Evolutionary conservation across 2,329 filamentous ascomycete species (phyloP).

Genomic region (Elsinoe batatas): DNA sequence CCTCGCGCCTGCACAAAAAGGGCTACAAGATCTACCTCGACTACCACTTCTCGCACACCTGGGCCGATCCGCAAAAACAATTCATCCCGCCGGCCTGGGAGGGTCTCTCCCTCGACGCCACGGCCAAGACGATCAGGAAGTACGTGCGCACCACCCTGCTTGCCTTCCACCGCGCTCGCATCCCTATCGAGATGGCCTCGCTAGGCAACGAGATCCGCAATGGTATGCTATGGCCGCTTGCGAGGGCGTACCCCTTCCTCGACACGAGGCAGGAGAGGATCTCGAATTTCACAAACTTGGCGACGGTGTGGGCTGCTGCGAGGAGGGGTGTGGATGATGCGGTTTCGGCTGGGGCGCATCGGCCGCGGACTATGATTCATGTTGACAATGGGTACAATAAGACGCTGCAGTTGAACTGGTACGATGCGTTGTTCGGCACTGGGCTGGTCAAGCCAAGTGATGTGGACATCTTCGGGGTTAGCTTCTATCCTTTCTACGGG

Average conservation of each 20-base stretch:
- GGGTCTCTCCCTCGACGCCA: constrained; percentile 15
- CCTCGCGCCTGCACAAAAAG: constrained; percentile 27
- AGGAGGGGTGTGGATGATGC: constrained; percentile 26
- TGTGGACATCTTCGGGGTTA: constrained; percentile 24
- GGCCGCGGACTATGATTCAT: constrained; percentile 28
- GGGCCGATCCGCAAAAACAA: constrained; percentile 32
- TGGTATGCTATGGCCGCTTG: constrained; percentile 32
- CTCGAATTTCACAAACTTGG: constrained; percentile 27
- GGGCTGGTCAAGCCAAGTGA: constrained; percentile 22
- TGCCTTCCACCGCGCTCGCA: constrained; percentile 31
- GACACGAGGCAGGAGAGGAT: constrained; percentile 25
- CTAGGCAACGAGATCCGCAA: constrained; percentile 32
- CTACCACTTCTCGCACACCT: constrained; percentile 25
- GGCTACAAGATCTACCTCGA: constrained; percentile 31
- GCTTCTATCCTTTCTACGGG: constrained; percentile 27
- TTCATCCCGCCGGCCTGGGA: constrained; percentile 28
- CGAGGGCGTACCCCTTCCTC: constrained; percentile 28
- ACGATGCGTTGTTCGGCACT: constrained; percentile 22
- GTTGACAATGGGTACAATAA: constrained; percentile 28
- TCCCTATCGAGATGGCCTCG: constrained; percentile 34
- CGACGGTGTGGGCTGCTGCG: constrained; percentile 24
- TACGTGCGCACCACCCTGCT: constrained; percentile 31
- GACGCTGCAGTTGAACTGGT: constrained; percentile 26
- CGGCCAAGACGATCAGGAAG: constrained; percentile 24
- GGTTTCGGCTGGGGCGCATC: constrained; percentile 22